These are phyloP conservation scores for Boletus subcaerulescens DNA, from an alignment of 768 basidiomycete genomes.

Conservation along the genomic window DNA sequence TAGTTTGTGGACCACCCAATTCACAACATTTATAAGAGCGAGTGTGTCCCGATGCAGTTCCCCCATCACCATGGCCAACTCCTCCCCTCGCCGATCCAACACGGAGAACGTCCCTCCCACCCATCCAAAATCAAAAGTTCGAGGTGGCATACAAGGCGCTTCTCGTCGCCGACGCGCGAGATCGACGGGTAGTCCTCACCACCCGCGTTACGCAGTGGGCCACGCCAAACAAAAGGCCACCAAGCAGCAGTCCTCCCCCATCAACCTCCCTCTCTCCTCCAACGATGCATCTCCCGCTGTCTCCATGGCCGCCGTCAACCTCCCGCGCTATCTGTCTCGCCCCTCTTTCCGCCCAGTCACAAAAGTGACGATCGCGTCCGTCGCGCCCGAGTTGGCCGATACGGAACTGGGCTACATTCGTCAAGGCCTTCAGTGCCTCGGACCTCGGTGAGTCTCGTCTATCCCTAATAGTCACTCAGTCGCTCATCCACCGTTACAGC, in stretches of 20 bases:
- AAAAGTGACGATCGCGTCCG: constrained; percentile 11
- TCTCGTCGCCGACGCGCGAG: constrained; percentile 42
- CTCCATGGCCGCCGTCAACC: constrained; percentile 7
- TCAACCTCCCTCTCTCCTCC: constrained; percentile 31
- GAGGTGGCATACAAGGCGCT: constrained; percentile 31
- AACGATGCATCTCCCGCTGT: constrained; percentile 5
- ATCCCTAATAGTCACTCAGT: background rate
- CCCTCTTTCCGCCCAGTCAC: constrained; percentile 15
- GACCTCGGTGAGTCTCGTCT: constrained; percentile 21
- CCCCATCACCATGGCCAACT: constrained; percentile 25
- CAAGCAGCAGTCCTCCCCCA: constrained; percentile 12
- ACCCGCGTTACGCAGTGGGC: constrained; percentile 34
- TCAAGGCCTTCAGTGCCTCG: constrained; percentile 26
- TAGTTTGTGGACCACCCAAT: too few species aligned
- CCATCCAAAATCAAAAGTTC: constrained; percentile 17
- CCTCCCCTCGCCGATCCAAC: constrained; percentile 21
- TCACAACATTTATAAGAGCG: constrained; percentile 20
- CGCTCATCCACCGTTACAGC: constrained; percentile 16
- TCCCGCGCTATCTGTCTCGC: constrained; percentile 27
- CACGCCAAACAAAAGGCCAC: constrained; percentile 37
- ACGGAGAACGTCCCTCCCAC: constrained; percentile 36
- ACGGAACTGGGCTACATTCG: constrained; percentile 26
- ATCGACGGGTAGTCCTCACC: constrained; percentile 24
- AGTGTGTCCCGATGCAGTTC: background rate
- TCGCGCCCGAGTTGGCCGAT: constrained; percentile 28